Conservation (phyloP, 2,329 filamentous ascomycete genomes). For the Colletotrichum sp. region DNA sequence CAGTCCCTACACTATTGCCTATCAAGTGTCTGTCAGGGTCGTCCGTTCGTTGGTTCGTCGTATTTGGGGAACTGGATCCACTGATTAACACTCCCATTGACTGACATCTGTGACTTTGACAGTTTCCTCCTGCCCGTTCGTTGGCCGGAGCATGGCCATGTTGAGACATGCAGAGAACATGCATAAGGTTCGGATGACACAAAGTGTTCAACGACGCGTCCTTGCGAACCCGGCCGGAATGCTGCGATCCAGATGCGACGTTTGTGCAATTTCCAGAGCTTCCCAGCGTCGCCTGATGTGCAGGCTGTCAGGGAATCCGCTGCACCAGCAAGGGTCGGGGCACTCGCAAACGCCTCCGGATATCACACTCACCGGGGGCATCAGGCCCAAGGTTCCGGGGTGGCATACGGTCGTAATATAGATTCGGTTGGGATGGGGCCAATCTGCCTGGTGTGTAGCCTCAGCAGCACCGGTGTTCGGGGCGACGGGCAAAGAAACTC, state of each 20-base stretch:
- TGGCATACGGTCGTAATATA: not conserved
- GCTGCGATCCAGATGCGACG: not conserved
- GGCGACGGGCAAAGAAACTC: not conserved
- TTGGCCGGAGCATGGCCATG: not conserved
- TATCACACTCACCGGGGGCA: not conserved
- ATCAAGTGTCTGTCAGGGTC: not conserved
- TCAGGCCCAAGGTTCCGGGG: not conserved
- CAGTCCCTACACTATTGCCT: not conserved
- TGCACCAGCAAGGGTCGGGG: conserved; percentile 17
- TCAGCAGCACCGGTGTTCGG: not conserved
- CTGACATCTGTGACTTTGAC: not conserved
- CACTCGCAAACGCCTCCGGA: not conserved
- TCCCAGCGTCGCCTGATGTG: not conserved
- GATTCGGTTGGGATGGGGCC: not conserved
- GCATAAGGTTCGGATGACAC: not conserved
- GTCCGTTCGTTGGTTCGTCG: not conserved
- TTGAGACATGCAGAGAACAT: not conserved
- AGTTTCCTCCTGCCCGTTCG: not conserved
- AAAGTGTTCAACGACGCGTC: not conserved
- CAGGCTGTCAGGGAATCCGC: not conserved
- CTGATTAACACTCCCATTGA: not conserved
- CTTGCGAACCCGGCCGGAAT: not conserved
- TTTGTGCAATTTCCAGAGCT: not conserved
- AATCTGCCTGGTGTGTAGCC: not conserved
- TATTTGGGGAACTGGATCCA: not conserved